These are phyloP conservation scores for Wickerhamomyces sp. DNA, from an alignment of 1,139 yeast species.

Conservation along the genomic window DNA sequence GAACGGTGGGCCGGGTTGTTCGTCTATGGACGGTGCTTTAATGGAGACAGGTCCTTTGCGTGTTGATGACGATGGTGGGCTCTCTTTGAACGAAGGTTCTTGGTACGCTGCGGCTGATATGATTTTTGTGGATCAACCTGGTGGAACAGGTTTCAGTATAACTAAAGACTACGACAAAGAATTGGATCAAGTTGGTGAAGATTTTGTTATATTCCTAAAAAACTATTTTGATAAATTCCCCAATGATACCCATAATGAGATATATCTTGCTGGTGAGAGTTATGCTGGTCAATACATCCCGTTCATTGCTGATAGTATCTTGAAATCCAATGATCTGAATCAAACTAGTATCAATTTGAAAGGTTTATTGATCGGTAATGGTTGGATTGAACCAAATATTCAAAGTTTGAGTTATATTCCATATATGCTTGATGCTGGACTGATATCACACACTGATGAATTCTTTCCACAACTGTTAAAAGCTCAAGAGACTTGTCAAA, in stretches of 20 bases:
- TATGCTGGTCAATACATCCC: slow-evolving; percentile 98
- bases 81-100: slow-evolving; percentile 59
- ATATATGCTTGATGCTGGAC: slow-evolving; percentile 53
- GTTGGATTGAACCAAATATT: slow-evolving; percentile 89
- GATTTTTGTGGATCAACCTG: slow-evolving; percentile 90
- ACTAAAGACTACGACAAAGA: slow-evolving; percentile 52
- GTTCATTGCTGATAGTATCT: slow-evolving; percentile 64
- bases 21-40: slow-evolving; percentile 95
- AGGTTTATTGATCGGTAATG: slow-evolving; percentile 85
- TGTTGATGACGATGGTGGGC: slow-evolving; percentile 39
- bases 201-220: slow-evolving; percentile 61
- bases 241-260: slow-evolving; percentile 56
- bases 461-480: slow-evolving; percentile 36
- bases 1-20: slow-evolving; percentile 97
- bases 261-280: slow-evolving; percentile 89
- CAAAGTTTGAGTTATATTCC: slow-evolving; percentile 84
- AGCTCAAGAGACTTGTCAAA: slow-evolving; percentile 62
- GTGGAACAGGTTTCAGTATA: slow-evolving; percentile 86
- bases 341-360: slow-evolving; percentile 39
- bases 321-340: slow-evolving; percentile 38
- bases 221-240: slow-evolving; percentile 72
- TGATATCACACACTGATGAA: slow-evolving; percentile 41
- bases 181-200: slow-evolving; percentile 50
- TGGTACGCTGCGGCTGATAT: slow-evolving; percentile 83
- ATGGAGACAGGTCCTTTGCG: slow-evolving; percentile 92